Evolutionary conservation across 2,329 filamentous ascomycete species (phyloP).

Genomic region (Fusarium illudens): DNA sequence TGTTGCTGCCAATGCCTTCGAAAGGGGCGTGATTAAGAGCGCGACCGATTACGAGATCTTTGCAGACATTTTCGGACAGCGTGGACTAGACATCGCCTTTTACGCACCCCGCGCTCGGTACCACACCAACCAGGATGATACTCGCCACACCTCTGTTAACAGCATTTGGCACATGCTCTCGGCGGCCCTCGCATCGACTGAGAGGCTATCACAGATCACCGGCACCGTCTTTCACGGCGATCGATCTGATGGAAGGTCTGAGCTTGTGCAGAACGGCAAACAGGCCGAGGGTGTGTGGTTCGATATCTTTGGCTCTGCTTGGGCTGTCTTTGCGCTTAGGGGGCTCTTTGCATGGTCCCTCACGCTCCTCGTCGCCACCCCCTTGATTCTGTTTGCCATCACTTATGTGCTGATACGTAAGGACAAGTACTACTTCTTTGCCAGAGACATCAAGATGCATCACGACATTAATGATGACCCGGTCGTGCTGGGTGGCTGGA

Average conservation of each 20-base stretch:
- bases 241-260: constrained; percentile 61
- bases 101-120: constrained; percentile 86
- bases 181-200: constrained; percentile 77
- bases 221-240: constrained; percentile 71
- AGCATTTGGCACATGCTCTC: constrained; percentile 96
- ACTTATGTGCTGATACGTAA: constrained; percentile 72
- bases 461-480: constrained; percentile 67
- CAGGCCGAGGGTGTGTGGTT: constrained; percentile 87
- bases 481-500: constrained; percentile 75
- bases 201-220: constrained; percentile 73
- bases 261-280: constrained; percentile 71
- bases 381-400: constrained; percentile 74
- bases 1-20: constrained; percentile 84
- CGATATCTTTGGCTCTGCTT: constrained; percentile 82
- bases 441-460: constrained; percentile 64
- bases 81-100: constrained; percentile 92
- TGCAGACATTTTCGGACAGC: constrained; percentile 77
- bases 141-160: constrained; percentile 74
- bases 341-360: constrained; percentile 90
- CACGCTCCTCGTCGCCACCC: constrained; percentile 80
- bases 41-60: constrained; percentile 92
- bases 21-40: constrained; percentile 78
- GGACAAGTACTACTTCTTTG: constrained; percentile 91
- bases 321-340: constrained; percentile 80
- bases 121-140: constrained; percentile 90